Evolutionary conservation across 352 stramenopile genomes (phyloP).

Genomic region (Phytophthora foliorum): DNA sequence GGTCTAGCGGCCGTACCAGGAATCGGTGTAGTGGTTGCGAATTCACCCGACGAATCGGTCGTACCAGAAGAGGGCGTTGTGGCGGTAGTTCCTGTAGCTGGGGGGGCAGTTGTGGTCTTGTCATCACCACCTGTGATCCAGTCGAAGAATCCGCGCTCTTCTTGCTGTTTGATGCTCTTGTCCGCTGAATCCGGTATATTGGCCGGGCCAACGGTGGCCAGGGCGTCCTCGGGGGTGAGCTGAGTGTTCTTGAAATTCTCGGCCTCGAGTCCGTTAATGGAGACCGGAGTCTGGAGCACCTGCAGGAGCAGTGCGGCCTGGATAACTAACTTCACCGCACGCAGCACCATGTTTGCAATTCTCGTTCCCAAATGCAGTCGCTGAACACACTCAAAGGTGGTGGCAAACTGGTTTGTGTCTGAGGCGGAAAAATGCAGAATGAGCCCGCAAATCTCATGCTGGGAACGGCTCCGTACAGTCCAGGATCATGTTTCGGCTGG

Average conservation of each 20-base stretch:
- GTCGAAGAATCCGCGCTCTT: slow-evolving; percentile 31
- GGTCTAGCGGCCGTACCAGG: slow-evolving; percentile 12
- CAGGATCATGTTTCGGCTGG: not conserved
- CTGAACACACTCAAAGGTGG: slow-evolving; percentile 5
- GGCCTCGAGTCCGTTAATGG: slow-evolving; percentile 14
- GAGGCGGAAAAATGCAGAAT: slow-evolving; percentile 41
- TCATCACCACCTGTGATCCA: slow-evolving; percentile 19
- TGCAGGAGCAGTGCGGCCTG: slow-evolving; percentile 30
- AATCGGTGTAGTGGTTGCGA: slow-evolving; percentile 28
- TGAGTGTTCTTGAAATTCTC: slow-evolving; percentile 37
- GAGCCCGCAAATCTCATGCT: slow-evolving; percentile 36
- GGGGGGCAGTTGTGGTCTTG: not conserved
- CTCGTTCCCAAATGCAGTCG: slow-evolving; percentile 19
- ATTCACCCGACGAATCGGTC: not conserved
- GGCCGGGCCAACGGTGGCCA: slow-evolving; percentile 4
- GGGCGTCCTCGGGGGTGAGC: slow-evolving; percentile 11
- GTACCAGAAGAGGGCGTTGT: not conserved
- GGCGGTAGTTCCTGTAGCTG: not conserved
- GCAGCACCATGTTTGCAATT: slow-evolving; percentile 37
- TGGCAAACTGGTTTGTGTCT: slow-evolving; percentile 27
- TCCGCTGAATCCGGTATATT: slow-evolving; percentile 8
- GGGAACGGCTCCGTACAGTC: not conserved
- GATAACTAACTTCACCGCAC: slow-evolving; percentile 26
- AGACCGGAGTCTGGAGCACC: slow-evolving; percentile 17
- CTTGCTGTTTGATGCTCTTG: slow-evolving; percentile 17